Percentiles rank a stretch among this genome's conserved stretches.
These are phyloP conservation scores for Pythium grandisporangium DNA, from an alignment of 352 stramenopile species.

Conservation along the genomic window DNA sequence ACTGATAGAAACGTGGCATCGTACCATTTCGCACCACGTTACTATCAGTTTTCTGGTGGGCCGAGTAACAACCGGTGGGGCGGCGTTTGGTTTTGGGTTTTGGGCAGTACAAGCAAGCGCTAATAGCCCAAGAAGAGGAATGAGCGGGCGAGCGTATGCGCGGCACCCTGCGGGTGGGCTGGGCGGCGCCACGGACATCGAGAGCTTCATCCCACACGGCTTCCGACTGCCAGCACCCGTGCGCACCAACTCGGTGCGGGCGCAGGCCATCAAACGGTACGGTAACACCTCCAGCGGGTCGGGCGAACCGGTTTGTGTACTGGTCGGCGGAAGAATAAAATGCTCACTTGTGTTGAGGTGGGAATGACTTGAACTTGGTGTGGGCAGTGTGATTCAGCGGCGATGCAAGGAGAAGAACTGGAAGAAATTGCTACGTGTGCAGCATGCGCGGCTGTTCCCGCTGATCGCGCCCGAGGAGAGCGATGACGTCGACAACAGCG, in stretches of 20 bases:
- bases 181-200: constrained; percentile 39
- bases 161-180: constrained; percentile 35
- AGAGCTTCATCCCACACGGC: constrained; percentile 46
- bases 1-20: too few relatives aligned
- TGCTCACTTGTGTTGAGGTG: too few relatives aligned
- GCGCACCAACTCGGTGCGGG: constrained; percentile 15
- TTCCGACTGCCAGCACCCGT: constrained; percentile 30
- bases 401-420: constrained; percentile 77
- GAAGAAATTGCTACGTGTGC: constrained; percentile 59
- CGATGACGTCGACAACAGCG: constrained; percentile 1
- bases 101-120: background rate
- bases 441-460: constrained; percentile 19
- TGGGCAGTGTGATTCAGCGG: constrained; percentile 38
- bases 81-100: too few relatives aligned
- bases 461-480: background rate
- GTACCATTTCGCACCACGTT: too few relatives aligned
- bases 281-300: background rate
- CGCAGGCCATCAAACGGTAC: constrained; percentile 45
- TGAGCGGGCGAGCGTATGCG: constrained; percentile 70
- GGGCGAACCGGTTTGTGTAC: too few relatives aligned
- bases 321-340: too few relatives aligned
- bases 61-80: too few relatives aligned
- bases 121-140: constrained; percentile 8
- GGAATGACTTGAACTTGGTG: background rate
- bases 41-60: too few relatives aligned